Percentiles rank a stretch among this genome's conserved stretches.
These are phyloP conservation scores for Puccinia brachypodii DNA, from an alignment of 1,284 basidiomycete genomes.

Conservation along the genomic window DNA sequence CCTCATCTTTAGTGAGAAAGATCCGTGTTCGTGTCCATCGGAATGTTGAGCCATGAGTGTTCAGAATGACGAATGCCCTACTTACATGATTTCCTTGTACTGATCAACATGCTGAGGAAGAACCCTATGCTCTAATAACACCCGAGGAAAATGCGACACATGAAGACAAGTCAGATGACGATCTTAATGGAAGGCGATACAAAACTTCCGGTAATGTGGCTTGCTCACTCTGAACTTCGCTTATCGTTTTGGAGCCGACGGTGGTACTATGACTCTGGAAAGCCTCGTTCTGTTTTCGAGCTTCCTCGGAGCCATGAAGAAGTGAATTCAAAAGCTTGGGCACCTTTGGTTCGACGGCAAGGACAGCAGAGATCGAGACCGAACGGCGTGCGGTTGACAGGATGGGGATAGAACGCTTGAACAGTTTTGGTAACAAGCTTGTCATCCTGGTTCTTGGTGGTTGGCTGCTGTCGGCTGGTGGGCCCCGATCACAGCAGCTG, in stretches of 20 bases:
- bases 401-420: neutral
- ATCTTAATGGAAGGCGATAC: neutral
- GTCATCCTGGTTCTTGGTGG: slow-evolving; percentile 4
- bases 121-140: slow-evolving; percentile 22
- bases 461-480: no score
- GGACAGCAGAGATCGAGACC: slow-evolving; percentile 18
- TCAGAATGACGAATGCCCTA: neutral
- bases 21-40: neutral
- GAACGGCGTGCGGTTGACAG: neutral
- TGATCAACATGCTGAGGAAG: slow-evolving; percentile 43
- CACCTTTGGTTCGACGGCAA: slow-evolving; percentile 1
- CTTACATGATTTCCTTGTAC: slow-evolving; percentile 42
- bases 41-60: neutral
- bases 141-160: neutral
- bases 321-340: slow-evolving; percentile 38
- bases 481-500: no score
- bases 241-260: slow-evolving; percentile 44
- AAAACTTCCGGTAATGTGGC: neutral
- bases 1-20: neutral
- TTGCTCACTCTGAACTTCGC: slow-evolving; percentile 31
- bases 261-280: slow-evolving; percentile 46
- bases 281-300: slow-evolving; percentile 37
- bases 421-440: neutral
- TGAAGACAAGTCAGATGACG: neutral
- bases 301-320: slow-evolving; percentile 46